Evolutionary conservation across 1,139 yeast genomes (phyloP), one percentile per base, ranked within the genome.

Genomic region (Ashbya aceris): DNA sequence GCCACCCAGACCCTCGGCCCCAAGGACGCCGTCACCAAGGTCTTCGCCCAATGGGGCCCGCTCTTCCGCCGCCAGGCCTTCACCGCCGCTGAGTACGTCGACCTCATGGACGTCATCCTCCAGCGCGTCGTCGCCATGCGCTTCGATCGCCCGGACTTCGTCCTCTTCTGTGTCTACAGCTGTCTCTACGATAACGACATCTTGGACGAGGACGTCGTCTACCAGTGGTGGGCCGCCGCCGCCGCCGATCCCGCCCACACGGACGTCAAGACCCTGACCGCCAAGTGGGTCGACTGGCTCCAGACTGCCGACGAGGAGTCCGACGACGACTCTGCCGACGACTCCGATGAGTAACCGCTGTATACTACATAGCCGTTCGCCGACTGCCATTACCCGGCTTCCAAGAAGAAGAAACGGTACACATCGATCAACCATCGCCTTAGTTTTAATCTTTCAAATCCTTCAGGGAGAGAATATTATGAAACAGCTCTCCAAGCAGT

Each of bases 231-330:
- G 95, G 70, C 71, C 36, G 60, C 62, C 7, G 64, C 64, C 14
- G 64, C 73, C 8, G 61, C 62, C n/a, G 71, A 66, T 7, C 65
- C 73, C 29, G 70, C 68, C 14, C 69, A 67, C 29, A 65, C 71
- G 4, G 65, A 66, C 27, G 79, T 81, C 12, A 74, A 83, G 48
- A 67, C 62, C 35, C 69, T 79, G 49, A 75, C 85, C 3, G 73
- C 67, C 10, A 81, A 79, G 61, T 89, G 89, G 77, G 72, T 91
- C 12, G 84, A 80, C 17, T 87, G 96, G 96, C 72, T 91, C 44
- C 72, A 75, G 55, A 84, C 78, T 40, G 96, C 96, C 1, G 96
- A 86, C 56, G 94, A 84, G 60, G 95, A 83, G 56, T 66, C 73
- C 36, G 67, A 67, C 4, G 77, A 73, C 5, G 71, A 64, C 8